These are phyloP conservation scores for Ustilago xerochloae DNA, from an alignment of 1,284 basidiomycete genomes.

Conservation along the genomic window DNA sequence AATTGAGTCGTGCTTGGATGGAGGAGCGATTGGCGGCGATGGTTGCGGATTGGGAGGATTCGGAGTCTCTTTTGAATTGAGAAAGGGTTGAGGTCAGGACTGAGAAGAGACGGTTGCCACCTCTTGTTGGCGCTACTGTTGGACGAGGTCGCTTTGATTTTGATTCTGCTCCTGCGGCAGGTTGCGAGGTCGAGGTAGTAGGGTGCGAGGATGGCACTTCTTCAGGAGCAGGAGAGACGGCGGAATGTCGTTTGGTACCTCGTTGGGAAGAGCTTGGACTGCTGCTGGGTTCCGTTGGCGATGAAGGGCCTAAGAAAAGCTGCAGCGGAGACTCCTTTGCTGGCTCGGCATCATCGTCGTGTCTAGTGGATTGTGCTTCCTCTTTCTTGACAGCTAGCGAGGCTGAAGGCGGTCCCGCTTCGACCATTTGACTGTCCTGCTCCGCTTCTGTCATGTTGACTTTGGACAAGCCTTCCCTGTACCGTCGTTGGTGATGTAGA, in stretches of 20 bases:
- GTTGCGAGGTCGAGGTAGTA: not conserved
- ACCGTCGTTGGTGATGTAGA: not conserved
- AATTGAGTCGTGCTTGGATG: conserved; percentile 17
- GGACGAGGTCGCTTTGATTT: not conserved
- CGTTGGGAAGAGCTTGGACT: conserved; percentile 3
- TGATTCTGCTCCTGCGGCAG: conserved; percentile 1
- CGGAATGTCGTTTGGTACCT: conserved; percentile 5
- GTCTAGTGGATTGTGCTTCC: not conserved
- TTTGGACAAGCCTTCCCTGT: not conserved
- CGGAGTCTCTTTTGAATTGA: conserved; percentile 34
- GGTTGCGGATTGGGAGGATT: conserved; percentile 7
- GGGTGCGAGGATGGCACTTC: conserved; percentile 4
- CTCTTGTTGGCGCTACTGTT: conserved; percentile 3
- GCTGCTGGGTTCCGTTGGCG: not conserved
- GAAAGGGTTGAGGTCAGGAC: conserved; percentile 27
- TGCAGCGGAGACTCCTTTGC: no score
- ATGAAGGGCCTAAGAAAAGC: no score
- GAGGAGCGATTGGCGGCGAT: conserved; percentile 3
- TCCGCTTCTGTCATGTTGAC: not conserved
- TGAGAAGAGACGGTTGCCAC: conserved; percentile 29
- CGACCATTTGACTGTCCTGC: not conserved
- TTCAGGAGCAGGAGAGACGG: conserved; percentile 29
- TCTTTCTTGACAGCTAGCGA: not conserved
- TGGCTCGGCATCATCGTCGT: no score
- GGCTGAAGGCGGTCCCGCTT: not conserved